Base-by-base conservation (phyloP, 2,329 filamentous ascomycete genomes). In the Pseudohalonectria lignicola region DNA sequence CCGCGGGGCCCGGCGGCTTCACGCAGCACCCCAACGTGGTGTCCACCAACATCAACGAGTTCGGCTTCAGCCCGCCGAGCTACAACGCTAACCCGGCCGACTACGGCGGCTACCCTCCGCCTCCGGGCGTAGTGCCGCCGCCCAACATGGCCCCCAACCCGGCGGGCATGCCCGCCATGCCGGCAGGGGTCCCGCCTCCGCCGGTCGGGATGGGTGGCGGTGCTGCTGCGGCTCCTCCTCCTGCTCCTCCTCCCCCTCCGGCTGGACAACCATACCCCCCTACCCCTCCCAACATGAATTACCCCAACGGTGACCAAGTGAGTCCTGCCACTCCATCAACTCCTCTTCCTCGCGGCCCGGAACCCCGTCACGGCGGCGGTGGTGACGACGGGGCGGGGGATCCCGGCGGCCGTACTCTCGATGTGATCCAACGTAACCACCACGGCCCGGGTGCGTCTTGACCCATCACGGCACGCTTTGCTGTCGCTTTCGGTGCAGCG, bases 21-120 rank as follows among this genome's bases (percentile, higher is more conserved):
- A 55, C 58, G 5, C 58, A 58, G 10, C 61, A 62, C 35, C 56
- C 56, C 21, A 59, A 61, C 47, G 45, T 51, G 15, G 54, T 42
- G 38, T 58, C 41, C 29, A 56, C 45, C 42, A 58, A 48, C 41
- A 46, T 48, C 3, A 42, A 50, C 32, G 59, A 68, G 5, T 61
- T 59, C 31, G 53, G 53, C 1, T 68, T 68, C 44, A 49, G 61
- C 33, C 64, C 64, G 6, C 51, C 57, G 37, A 63, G 67, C 39
- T 68, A 66, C 39, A 53, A 51, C 5, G 55, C 55, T 5, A 65
- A 63, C 39, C 57, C 8, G 57, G 4, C 59, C 59, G 1, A 61
- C 63, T 8, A 61, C 60, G 9, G 59, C 62, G 47, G 1, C 48
- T 46, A 5, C 53, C 54, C 11, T 53, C 50, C 7, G 49, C 50